Conservation (phyloP, 1,139 yeast genomes). For the Saccharomyces hybrid region DNA sequence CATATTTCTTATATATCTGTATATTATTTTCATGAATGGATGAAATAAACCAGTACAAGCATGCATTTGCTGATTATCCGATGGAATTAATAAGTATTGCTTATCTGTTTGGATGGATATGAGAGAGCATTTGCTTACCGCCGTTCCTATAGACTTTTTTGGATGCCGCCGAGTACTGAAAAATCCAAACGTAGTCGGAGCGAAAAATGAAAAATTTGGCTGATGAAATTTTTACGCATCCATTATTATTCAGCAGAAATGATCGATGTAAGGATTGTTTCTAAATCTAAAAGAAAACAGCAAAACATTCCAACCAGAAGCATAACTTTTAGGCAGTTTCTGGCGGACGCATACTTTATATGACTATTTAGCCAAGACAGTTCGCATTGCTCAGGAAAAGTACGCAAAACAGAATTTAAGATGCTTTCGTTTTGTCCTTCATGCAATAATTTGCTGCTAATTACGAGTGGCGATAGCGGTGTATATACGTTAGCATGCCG, state of each 20-base stretch:
- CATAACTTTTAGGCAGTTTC: background rate
- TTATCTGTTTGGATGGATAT: background rate
- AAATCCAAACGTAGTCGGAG: background rate
- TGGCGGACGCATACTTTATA: background rate
- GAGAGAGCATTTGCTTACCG: background rate
- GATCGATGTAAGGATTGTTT: background rate
- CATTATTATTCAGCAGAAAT: background rate
- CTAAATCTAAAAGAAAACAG: background rate
- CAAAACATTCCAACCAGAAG: background rate
- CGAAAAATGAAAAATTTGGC: background rate
- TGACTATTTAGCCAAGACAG: background rate
- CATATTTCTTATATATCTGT: background rate
- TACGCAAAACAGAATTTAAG: background rate
- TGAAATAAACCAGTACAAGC: background rate
- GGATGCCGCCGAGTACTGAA: background rate
- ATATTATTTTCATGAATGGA: background rate
- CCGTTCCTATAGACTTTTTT: background rate
- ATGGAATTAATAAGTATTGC: background rate
- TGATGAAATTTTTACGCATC: background rate
- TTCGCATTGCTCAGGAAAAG: background rate
- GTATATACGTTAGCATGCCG: constrained; percentile 58
- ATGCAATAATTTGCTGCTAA: constrained; percentile 81
- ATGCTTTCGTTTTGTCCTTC: constrained; percentile 94
- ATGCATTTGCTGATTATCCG: background rate
- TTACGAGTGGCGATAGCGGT: constrained; percentile 37